phyloP scores from a whole-genome alignment of 2,329 filamentous ascomycete species.

The Aspergillus spinulosporus region DNA sequence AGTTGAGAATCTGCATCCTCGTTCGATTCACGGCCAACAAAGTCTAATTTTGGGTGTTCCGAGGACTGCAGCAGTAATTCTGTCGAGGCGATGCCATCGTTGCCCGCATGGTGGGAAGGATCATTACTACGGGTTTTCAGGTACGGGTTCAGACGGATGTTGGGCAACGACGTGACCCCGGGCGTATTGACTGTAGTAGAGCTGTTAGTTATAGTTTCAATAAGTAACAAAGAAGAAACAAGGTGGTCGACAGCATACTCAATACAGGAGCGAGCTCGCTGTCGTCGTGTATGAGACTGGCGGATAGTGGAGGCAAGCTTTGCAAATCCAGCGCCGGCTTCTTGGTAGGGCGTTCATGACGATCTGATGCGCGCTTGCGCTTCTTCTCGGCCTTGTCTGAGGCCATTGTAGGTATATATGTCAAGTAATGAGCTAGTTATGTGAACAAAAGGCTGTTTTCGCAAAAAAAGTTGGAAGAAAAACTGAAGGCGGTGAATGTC shows the following conservation, averaged over 20 bases:
- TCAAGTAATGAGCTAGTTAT: not conserved
- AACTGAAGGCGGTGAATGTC: slow-evolving; percentile 30
- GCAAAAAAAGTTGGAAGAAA: slow-evolving; percentile 23
- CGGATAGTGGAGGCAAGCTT: slow-evolving; percentile 42
- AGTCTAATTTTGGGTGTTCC: slow-evolving; percentile 61
- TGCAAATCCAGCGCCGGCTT: slow-evolving; percentile 46
- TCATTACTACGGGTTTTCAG: slow-evolving; percentile 53
- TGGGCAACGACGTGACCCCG: slow-evolving; percentile 33
- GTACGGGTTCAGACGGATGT: slow-evolving; percentile 40
- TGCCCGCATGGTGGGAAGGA: slow-evolving; percentile 30
- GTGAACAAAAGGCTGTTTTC: not conserved
- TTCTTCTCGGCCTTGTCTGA: slow-evolving; percentile 49
- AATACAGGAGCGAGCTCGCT: slow-evolving; percentile 52
- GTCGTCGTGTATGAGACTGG: slow-evolving; percentile 50
- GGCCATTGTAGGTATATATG: slow-evolving; percentile 29
- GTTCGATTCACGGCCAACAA: slow-evolving; percentile 53
- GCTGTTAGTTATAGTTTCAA: not conserved
- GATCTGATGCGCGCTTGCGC: slow-evolving; percentile 51
- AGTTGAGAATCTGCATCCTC: slow-evolving; percentile 54
- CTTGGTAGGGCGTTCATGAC: slow-evolving; percentile 49
- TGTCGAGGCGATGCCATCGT: slow-evolving; percentile 42
- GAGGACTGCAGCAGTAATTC: slow-evolving; percentile 63
- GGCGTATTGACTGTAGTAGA: slow-evolving; percentile 36
- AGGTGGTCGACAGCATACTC: slow-evolving; percentile 37
- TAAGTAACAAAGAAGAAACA: not conserved